Conservation (phyloP, 2,329 filamentous ascomycete species). For the Beauveria sp. region DNA sequence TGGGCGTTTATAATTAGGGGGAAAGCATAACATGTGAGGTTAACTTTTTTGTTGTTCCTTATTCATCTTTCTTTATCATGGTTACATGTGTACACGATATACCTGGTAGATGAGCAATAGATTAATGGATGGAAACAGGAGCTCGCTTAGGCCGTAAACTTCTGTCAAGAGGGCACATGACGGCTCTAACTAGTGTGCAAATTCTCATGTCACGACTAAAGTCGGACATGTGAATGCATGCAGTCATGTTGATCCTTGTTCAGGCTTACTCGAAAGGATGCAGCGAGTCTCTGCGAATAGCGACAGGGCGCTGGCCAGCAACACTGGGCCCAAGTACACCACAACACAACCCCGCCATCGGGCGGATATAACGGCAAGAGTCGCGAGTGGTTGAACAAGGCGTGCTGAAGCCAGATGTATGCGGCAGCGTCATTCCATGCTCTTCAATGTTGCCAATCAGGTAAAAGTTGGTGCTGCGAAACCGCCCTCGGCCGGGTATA, state of each 20-base stretch:
- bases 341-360: background rate
- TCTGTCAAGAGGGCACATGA: background rate
- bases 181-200: background rate
- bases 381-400: background rate
- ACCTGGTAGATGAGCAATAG: background rate
- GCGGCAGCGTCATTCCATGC: too few relatives aligned
- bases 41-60: background rate
- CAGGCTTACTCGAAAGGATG: background rate
- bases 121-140: background rate
- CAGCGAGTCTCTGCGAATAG: background rate
- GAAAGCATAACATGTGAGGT: background rate
- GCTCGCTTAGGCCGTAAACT: background rate
- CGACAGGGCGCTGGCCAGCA: background rate
- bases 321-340: background rate
- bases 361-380: background rate
- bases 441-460: too few relatives aligned
- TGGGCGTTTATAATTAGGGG: background rate
- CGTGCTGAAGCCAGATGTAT: background rate
- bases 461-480: too few relatives aligned
- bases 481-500: background rate
- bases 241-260: background rate
- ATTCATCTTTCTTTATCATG: conserved; percentile 4
- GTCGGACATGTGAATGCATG: background rate
- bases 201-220: background rate
- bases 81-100: conserved; percentile 10